Conservation (phyloP, 108 stramenopile species). For the Asterionellopsis glacialis region DNA sequence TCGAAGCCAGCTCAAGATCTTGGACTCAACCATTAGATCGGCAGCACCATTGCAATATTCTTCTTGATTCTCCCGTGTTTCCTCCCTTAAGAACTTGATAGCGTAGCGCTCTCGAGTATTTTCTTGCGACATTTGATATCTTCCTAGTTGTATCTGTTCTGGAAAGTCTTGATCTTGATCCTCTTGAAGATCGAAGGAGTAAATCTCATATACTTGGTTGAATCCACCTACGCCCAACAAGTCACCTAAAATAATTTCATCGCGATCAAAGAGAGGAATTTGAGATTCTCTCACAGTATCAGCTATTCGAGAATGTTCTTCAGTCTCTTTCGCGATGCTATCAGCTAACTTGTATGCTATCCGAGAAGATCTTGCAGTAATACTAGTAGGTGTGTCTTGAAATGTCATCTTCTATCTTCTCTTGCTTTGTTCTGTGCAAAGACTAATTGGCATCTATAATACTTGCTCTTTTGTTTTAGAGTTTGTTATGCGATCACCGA, state of each 20-base stretch:
- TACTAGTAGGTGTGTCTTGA: too few relatives aligned
- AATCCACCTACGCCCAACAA: slow-evolving; percentile 80
- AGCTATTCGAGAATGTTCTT: neutral
- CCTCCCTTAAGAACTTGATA: slow-evolving; percentile 68
- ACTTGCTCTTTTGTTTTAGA: too few relatives aligned
- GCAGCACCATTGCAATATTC: slow-evolving; percentile 64
- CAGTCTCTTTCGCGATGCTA: neutral
- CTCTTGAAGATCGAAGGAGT: slow-evolving; percentile 45
- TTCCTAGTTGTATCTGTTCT: slow-evolving; percentile 74
- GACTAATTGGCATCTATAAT: too few relatives aligned
- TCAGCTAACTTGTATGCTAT: too few relatives aligned
- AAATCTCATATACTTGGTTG: slow-evolving; percentile 68
- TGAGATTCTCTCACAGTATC: slow-evolving; percentile 20
- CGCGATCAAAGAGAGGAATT: slow-evolving; percentile 50
- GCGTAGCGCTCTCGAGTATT: slow-evolving; percentile 67
- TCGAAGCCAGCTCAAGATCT: slow-evolving; percentile 45
- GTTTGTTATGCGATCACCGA: too few relatives aligned
- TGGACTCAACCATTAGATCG: slow-evolving; percentile 62
- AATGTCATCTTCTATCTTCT: too few relatives aligned
- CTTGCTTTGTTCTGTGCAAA: too few relatives aligned
- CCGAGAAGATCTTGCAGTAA: too few relatives aligned
- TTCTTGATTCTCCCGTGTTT: slow-evolving; percentile 39
- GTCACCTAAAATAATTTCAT: slow-evolving; percentile 57
- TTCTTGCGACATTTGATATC: slow-evolving; percentile 53
- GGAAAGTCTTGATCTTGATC: slow-evolving; percentile 52